A percentile compares a stretch with the other conserved stretches of the same genome.
Conservation (phyloP, 2,329 filamentous ascomycete species). For the Sporothrix phasma region DNA sequence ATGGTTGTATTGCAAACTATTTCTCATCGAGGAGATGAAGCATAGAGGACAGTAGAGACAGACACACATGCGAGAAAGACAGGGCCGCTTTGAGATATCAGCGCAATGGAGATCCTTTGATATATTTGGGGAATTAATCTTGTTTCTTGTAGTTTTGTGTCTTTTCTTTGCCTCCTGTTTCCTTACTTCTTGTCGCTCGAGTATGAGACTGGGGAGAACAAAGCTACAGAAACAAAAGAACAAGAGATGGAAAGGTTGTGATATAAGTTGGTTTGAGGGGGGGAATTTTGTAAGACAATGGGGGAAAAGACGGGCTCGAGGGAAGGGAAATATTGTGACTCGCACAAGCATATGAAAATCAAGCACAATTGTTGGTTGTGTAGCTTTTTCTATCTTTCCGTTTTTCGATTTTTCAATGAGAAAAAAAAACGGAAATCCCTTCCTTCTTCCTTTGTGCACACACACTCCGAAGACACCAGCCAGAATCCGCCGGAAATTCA, state of each 20-base stretch:
- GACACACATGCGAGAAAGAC: background rate
- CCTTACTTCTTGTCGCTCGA: background rate
- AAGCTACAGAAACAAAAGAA: conserved; percentile 9
- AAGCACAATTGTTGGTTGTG: conserved; percentile 7
- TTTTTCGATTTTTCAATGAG: conserved; percentile 9
- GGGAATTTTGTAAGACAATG: conserved; percentile 12
- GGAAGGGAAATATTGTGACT: conserved; percentile 12
- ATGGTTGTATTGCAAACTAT: too few relatives aligned
- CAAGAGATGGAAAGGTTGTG: background rate
- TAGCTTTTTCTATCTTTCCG: conserved; percentile 11
- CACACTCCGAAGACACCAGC: conserved; percentile 56
- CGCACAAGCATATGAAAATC: conserved; percentile 13
- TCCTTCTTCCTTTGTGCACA: conserved; percentile 46
- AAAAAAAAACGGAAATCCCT: conserved; percentile 15
- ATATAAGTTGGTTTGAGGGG: conserved; percentile 10
- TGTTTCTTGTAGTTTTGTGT: conserved; percentile 3
- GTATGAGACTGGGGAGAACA: background rate
- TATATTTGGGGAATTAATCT: conserved; percentile 7
- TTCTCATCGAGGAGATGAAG: too few relatives aligned
- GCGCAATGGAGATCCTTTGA: conserved; percentile 2
- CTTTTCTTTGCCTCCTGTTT: background rate
- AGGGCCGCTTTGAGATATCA: background rate
- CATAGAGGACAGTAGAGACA: too few relatives aligned
- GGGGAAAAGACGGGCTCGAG: background rate
- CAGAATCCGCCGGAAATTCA: conserved; percentile 36